These are phyloP conservation scores for Corinectria fuckeliana DNA, from an alignment of 2,329 filamentous ascomycete species.

Conservation along the genomic window DNA sequence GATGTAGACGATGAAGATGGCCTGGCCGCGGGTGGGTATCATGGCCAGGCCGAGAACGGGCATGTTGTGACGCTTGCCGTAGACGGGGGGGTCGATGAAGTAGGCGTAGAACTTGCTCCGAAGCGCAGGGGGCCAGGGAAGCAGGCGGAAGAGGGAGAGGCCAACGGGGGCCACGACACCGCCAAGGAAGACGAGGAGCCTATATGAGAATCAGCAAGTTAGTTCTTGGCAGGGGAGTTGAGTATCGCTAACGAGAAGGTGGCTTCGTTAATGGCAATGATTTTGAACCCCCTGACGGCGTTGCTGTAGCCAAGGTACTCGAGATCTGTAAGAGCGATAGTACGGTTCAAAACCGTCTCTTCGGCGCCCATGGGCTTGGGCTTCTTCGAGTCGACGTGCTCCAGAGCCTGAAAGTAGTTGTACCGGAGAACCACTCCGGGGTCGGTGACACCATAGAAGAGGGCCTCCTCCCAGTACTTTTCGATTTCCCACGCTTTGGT, in stretches of 20 bases:
- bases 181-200: conserved; percentile 30
- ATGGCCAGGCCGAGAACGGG: conserved; percentile 36
- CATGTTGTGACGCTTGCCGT: conserved; percentile 34
- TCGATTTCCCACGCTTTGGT: conserved; percentile 19
- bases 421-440: conserved; percentile 13
- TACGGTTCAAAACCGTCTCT: conserved; percentile 22
- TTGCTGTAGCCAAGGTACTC: conserved; percentile 21
- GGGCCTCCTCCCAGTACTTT: conserved; percentile 23
- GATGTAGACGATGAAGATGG: conserved; percentile 51
- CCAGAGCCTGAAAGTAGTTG: conserved; percentile 23
- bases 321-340: conserved; percentile 14
- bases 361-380: not conserved
- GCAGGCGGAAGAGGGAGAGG: conserved; percentile 31
- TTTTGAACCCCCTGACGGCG: conserved; percentile 5
- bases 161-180: conserved; percentile 28
- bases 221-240: not conserved
- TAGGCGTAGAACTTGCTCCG: conserved; percentile 35
- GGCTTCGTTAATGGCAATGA: conserved; percentile 16
- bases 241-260: conserved; percentile 27
- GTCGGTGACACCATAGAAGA: conserved; percentile 22
- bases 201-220: not conserved
- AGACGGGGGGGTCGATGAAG: conserved; percentile 38
- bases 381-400: conserved; percentile 9
- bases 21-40: conserved; percentile 51
- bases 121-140: conserved; percentile 20